These are phyloP conservation scores for Phaeoacremonium minimum DNA, from an alignment of 2,329 filamentous ascomycete species.

Conservation along the genomic window DNA sequence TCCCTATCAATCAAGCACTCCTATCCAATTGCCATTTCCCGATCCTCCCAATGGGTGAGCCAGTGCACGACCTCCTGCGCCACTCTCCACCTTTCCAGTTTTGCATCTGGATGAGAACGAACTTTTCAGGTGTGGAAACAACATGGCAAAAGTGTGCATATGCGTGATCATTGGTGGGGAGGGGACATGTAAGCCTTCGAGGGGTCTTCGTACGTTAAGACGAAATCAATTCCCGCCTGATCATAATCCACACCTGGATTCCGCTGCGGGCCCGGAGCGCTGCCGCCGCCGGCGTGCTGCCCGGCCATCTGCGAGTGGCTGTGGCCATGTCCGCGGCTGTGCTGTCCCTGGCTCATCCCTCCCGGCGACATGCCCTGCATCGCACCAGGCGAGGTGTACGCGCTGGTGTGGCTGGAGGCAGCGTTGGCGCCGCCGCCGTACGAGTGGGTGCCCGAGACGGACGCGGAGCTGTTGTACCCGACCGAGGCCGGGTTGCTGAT, in stretches of 20 bases:
- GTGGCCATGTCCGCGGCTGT: slow-evolving; percentile 8
- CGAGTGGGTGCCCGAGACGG: slow-evolving; percentile 51
- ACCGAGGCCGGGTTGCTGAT: slow-evolving; percentile 35
- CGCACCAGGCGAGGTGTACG: slow-evolving; percentile 39
- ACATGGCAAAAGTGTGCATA: slow-evolving; percentile 2
- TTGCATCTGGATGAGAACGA: too few species aligned
- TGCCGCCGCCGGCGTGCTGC: slow-evolving; percentile 10
- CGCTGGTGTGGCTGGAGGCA: slow-evolving; percentile 34
- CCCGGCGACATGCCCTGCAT: slow-evolving; percentile 6
- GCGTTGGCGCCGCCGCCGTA: slow-evolving; percentile 44
- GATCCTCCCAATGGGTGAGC: too few species aligned
- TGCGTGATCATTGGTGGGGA: slow-evolving; percentile 44
- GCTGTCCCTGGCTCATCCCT: slow-evolving; percentile 11
- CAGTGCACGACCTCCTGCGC: too few species aligned
- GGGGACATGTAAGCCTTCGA: slow-evolving; percentile 64
- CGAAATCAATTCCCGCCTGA: slow-evolving; percentile 83
- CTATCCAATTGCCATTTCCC: too few species aligned
- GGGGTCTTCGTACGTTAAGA: slow-evolving; percentile 75
- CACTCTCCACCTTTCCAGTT: too few species aligned
- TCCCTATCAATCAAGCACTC: too few species aligned
- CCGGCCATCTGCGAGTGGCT: slow-evolving; percentile 1
- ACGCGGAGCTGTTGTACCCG: slow-evolving; percentile 14
- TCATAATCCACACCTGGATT: slow-evolving; percentile 62
- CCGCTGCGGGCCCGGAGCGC: slow-evolving; percentile 24
- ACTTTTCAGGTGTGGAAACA: too few species aligned